phyloP scores from a whole-genome alignment of 2,329 filamentous ascomycete species.

The Monosporascus sp. region DNA sequence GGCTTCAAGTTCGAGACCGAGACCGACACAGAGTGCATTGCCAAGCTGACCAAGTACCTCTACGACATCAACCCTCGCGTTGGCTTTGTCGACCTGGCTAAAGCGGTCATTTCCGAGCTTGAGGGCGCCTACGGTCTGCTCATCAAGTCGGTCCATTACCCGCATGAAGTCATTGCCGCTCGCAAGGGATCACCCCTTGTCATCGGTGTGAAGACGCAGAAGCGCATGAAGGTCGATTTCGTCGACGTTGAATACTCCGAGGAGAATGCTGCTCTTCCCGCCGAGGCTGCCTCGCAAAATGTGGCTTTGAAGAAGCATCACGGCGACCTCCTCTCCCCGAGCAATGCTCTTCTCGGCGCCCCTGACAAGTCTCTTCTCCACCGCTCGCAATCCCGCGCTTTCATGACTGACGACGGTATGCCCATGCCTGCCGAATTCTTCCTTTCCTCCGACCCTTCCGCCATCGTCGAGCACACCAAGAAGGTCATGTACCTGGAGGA shows the following conservation, averaged over 20 bases:
- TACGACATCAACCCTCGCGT: conserved; percentile 92
- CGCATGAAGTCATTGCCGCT: conserved; percentile 94
- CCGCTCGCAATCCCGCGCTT: conserved; percentile 96
- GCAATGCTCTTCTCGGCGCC: conserved; percentile 67
- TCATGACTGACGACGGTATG: conserved; percentile 97
- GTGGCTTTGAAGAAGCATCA: conserved; percentile 89
- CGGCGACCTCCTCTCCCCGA: conserved; percentile 61
- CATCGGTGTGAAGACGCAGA: conserved; percentile 92
- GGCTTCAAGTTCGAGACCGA: conserved; percentile 99
- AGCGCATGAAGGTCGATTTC: conserved; percentile 99
- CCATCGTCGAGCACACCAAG: conserved; percentile 99
- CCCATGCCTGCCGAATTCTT: conserved; percentile 99
- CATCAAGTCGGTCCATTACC: conserved; percentile 98
- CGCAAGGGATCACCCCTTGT: conserved; percentile 98
- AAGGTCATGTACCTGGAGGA: conserved; percentile 99
- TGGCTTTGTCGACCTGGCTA: conserved; percentile 92
- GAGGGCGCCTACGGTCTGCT: conserved; percentile 96
- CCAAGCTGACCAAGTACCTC: conserved; percentile 97
- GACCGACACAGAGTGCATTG: conserved; percentile 98
- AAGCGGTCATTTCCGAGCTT: conserved; percentile 97
- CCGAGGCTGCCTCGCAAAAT: conserved; percentile 93
- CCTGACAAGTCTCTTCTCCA: conserved; percentile 97
- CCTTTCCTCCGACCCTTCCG: conserved; percentile 95
- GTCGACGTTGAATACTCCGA: conserved; percentile 97
- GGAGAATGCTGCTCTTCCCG: conserved; percentile 76